Conservation (phyloP, 2,329 filamentous ascomycete genomes). For the Blastomyces emzantsi region DNA sequence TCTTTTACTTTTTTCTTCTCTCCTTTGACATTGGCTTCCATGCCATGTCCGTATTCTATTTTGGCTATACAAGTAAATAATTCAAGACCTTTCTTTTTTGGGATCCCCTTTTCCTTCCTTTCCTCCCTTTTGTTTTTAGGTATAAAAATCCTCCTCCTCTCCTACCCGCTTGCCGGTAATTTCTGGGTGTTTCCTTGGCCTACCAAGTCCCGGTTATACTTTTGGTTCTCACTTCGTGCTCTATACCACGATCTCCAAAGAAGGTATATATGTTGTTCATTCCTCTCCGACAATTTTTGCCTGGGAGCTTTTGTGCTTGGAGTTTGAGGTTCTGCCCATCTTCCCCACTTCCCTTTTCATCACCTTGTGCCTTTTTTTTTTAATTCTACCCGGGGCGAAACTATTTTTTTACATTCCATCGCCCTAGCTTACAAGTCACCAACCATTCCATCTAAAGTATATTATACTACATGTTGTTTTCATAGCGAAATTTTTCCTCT, state of each 20-base stretch:
- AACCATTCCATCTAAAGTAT: no score
- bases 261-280: background rate
- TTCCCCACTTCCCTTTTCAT: background rate
- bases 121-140: background rate
- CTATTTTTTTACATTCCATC: background rate
- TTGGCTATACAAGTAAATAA: slow-evolving; percentile 2
- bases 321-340: background rate
- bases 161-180: background rate
- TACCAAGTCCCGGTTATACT: background rate
- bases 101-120: background rate
- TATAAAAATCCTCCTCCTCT: background rate
- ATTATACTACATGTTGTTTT: background rate
- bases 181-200: background rate
- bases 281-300: background rate
- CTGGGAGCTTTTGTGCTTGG: background rate
- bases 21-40: background rate
- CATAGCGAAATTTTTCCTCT: background rate
- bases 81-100: background rate
- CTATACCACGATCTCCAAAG: background rate
- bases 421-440: no score
- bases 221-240: background rate
- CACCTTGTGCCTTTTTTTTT: background rate
- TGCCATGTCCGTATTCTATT: background rate
- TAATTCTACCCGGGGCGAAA: background rate
- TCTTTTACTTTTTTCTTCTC: background rate